Evolutionary conservation across 768 basidiomycete genomes (phyloP).

Genomic region (Clavaria fumosa): DNA sequence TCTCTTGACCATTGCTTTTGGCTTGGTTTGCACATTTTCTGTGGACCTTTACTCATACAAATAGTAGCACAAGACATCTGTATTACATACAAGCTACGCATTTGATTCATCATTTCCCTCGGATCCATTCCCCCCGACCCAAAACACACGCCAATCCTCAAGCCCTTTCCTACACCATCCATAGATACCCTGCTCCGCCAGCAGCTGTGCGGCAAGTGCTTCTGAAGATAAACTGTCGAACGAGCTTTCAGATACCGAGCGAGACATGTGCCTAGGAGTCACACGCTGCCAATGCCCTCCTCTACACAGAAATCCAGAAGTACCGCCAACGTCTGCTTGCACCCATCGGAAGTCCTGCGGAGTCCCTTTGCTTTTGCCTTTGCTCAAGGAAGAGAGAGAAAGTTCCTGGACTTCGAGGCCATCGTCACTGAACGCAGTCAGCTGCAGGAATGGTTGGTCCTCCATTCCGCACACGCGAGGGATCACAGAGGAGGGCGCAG

Average conservation of each 20-base stretch:
- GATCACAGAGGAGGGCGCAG: constrained; percentile 36
- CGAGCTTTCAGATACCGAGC: constrained; percentile 31
- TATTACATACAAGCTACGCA: constrained; percentile 1
- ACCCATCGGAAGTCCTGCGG: constrained; percentile 35
- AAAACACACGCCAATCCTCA: constrained; percentile 70
- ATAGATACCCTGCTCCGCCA: constrained; percentile 52
- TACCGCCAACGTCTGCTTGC: constrained; percentile 51
- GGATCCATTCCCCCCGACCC: constrained; percentile 43
- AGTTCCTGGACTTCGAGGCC: constrained; percentile 67
- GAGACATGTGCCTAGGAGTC: constrained; percentile 18
- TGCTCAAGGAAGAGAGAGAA: constrained; percentile 35
- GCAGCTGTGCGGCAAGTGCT: constrained; percentile 30
- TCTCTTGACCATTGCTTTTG: too few species aligned
- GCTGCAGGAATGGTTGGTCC: constrained; percentile 39
- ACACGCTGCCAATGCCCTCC: constrained; percentile 39
- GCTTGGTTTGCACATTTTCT: too few species aligned
- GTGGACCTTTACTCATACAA: too few species aligned
- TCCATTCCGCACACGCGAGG: constrained; percentile 32
- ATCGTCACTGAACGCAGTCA: constrained; percentile 52
- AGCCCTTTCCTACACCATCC: constrained; percentile 63
- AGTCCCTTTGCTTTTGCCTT: constrained; percentile 28
- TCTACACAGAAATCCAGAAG: constrained; percentile 37
- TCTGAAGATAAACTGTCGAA: constrained; percentile 37
- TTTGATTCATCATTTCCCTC: constrained; percentile 1
- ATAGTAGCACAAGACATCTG: not conserved